These are phyloP conservation scores for Blepharisma stoltei DNA, from an alignment of 73 alveolate species.

Conservation along the genomic window DNA sequence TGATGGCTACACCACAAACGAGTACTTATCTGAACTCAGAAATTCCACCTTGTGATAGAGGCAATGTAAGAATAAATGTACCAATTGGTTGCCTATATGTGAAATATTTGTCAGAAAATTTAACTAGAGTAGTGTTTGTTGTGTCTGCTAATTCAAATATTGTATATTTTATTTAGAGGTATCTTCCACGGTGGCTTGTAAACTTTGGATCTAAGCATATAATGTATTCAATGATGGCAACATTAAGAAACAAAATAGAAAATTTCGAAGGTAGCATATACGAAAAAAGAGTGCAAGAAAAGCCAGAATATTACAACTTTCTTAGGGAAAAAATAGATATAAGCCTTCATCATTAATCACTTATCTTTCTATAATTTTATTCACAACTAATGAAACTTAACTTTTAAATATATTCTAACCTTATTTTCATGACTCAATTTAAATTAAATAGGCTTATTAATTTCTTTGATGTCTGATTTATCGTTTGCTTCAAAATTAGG, in stretches of 20 bases:
- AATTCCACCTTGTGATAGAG: neutral
- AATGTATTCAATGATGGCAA: constrained; percentile 13
- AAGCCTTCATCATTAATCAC: neutral
- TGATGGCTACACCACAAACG: neutral
- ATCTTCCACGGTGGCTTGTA: neutral
- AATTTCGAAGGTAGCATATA: neutral
- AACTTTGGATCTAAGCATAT: constrained; percentile 15
- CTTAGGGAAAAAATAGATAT: neutral
- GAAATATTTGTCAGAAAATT: neutral
- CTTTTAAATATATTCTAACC: too few species aligned
- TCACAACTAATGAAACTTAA: too few species aligned
- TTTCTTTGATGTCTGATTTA: too few species aligned
- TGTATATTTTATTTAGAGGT: neutral
- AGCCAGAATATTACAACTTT: neutral
- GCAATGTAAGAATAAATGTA: neutral
- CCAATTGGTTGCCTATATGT: neutral
- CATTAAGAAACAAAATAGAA: neutral
- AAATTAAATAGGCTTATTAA: too few species aligned
- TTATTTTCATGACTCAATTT: too few species aligned
- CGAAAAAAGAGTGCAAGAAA: neutral
- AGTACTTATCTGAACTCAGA: neutral
- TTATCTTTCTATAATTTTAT: neutral
- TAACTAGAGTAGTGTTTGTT: neutral
- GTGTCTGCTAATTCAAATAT: neutral
- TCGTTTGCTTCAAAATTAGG: too few species aligned